Percentiles rank a stretch among this genome's conserved stretches.
Evolutionary conservation across 768 basidiomycete genomes (phyloP).

Genomic region (Cystobasidium onofrii): DNA sequence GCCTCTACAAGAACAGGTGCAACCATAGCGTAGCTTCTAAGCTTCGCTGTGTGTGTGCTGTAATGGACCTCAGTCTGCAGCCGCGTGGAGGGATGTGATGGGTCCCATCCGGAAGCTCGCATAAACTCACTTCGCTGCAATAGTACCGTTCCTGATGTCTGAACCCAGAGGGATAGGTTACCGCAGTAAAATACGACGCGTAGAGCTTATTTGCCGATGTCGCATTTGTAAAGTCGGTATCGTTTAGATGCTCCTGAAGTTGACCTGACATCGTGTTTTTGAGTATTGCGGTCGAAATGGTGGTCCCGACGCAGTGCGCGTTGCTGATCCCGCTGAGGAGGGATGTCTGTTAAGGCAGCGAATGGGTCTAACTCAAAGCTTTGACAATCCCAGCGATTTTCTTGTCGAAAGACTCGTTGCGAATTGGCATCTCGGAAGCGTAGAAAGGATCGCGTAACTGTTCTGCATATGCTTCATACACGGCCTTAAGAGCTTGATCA

Average conservation of each 20-base stretch:
- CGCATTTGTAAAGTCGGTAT: constrained; percentile 49
- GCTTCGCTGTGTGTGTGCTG: constrained; percentile 40
- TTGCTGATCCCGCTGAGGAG: constrained; percentile 47
- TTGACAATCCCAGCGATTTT: constrained; percentile 44
- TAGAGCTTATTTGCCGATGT: constrained; percentile 35
- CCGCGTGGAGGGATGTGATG: no score
- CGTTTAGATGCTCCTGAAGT: constrained; percentile 54
- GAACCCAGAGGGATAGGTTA: constrained; percentile 45
- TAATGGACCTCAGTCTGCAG: not conserved
- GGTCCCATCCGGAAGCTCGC: no score
- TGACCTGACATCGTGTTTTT: constrained; percentile 48
- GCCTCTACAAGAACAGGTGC: constrained; percentile 56
- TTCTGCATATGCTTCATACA: constrained; percentile 89
- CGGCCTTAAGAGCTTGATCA: constrained; percentile 65
- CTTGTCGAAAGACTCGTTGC: constrained; percentile 75
- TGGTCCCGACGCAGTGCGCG: constrained; percentile 44
- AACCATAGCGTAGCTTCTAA: constrained; percentile 54
- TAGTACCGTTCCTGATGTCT: constrained; percentile 60
- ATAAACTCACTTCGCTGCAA: constrained; percentile 45
- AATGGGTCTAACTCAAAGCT: constrained; percentile 11
- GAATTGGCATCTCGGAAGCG: constrained; percentile 98
- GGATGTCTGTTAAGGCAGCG: not conserved
- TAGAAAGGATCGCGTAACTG: constrained; percentile 99
- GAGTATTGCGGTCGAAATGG: constrained; percentile 42
- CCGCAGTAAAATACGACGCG: constrained; percentile 51